Evolutionary conservation across 192 early-diverging fungal species (phyloP), one percentile per base, ranked within the genome.

Genomic region (Umbelopsis vinacea): DNA sequence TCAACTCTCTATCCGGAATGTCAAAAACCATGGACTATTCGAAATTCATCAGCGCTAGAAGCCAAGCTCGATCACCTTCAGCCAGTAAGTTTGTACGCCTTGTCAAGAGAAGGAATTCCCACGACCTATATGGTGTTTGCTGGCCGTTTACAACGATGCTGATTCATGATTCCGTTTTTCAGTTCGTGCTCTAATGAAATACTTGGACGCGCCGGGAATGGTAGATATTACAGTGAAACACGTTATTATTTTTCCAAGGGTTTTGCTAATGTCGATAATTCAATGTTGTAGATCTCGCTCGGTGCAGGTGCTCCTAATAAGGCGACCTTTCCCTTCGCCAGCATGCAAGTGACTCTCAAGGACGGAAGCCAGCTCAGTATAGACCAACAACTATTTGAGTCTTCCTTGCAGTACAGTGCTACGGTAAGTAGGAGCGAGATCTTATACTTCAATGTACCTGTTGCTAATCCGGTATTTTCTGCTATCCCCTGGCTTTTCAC

Each of bases 221-320:
- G 80, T 84, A 78, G 33, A 22, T 33, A 26, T 2, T 37, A 12
- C 48, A 47, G n/a, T 46, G 2, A 6, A 55, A 48, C 29, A 24
- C 11, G 14, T 22, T 71, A 26, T 38, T 40, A 43, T 15, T 66
- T 6, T 71, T 38, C 24, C 46, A n/a, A n/a, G n/a, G n/a, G 22
- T 60, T 35, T 46, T 35, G 33, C 12, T 50, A n/a, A 63, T 24
- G 0, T 19, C 6, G 52, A 21, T 22, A 24, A 12, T 24, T 54
- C 12, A 11, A 24, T 22, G 26, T 3, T 37, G 11, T 38, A 86
- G 85, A 84, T 94, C 53, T 90, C 90, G 40, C 82, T 94, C 1
- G 91, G 91, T 11, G 90, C 89, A 2, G 92, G 92, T 0, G 80
- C 89, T 45, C 92, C 91, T 6, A 91, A 92, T 66, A 81, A 86